Base-by-base conservation (phyloP, 78 protist genomes). In the Protostelium mycophagum region DNA sequence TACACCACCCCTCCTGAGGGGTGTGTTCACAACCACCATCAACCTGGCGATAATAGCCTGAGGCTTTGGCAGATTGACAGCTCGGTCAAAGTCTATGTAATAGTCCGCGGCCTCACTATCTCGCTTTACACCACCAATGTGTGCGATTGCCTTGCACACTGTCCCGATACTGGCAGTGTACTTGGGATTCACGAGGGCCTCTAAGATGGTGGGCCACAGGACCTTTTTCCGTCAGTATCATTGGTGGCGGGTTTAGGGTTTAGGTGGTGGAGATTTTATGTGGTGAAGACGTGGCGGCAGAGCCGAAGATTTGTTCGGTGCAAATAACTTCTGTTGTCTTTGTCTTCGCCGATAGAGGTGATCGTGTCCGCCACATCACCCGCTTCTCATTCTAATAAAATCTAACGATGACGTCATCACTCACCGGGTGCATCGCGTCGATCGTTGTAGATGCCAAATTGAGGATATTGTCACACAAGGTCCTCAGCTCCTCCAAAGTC, bases 121-220 rank as follows among this genome's bases (percentile, higher is more conserved):
- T 38, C 90, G 37, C 86, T 92, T 92, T 28, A 63, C 28, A 25
- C 28, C 28, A 0, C 93, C 97, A 23, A 91, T 31, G 35, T 39
- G 35, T 29, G 88, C 84, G 51, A 93, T 28, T 25, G 92, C 90
- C 37, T 88, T 89, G 38, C 93, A 86, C 34, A 94, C 87, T 1
- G 88, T 35, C 0, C 95, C 88, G n/a, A 86, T 37, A 0, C 95
- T 38, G 1, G 87, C 93, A 0, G 93, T 91, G 31, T 83, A 93
- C 9, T 91, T 87, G 28, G 85, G 73, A 23, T 89, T 85, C 31
- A 83, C 63, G 0, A 95, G 0, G 28, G 37, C 37, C 63, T 95
- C 97, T 35, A 93, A 88, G 0, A 95, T 84, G 83, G 84, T 93
- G 83, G 97, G 97, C 95, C 95, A 95, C 35, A 95, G 84, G 1